These are phyloP conservation scores for Suhomyces coccinellae DNA, from an alignment of 1,139 yeast genomes.

Conservation along the genomic window DNA sequence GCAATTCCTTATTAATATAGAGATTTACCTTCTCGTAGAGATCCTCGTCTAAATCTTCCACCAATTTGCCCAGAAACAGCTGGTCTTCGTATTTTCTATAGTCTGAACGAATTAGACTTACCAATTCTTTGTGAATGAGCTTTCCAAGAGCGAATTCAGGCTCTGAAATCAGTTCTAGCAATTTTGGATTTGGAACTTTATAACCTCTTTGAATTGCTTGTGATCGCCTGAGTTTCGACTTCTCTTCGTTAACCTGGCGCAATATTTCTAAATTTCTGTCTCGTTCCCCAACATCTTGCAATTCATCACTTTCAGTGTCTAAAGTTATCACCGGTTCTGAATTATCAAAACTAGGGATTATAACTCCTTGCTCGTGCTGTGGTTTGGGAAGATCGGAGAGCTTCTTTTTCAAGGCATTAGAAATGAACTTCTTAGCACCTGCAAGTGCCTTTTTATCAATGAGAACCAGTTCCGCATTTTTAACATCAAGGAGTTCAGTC, in stretches of 20 bases:
- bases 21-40: constrained; percentile 23
- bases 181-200: constrained; percentile 46
- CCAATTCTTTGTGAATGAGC: constrained; percentile 38
- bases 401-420: constrained; percentile 15
- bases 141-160: constrained; percentile 18
- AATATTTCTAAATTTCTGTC: constrained; percentile 27
- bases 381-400: constrained; percentile 34
- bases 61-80: constrained; percentile 20
- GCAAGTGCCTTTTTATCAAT: constrained; percentile 14
- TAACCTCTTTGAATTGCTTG: constrained; percentile 51
- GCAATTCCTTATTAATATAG: constrained; percentile 24
- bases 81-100: constrained; percentile 34
- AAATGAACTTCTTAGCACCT: background rate
- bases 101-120: constrained; percentile 49
- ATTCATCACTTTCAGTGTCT: constrained; percentile 2
- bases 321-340: constrained; percentile 23
- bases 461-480: background rate
- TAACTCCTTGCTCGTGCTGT: constrained; percentile 22
- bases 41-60: constrained; percentile 46
- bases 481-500: background rate
- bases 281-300: constrained; percentile 25
- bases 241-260: constrained; percentile 30
- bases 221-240: constrained; percentile 41
- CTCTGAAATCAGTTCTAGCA: constrained; percentile 10
- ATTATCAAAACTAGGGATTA: constrained; percentile 28